Evolutionary conservation across 2,329 filamentous ascomycete species (phyloP).

Genomic region (Sarocladium strictum): DNA sequence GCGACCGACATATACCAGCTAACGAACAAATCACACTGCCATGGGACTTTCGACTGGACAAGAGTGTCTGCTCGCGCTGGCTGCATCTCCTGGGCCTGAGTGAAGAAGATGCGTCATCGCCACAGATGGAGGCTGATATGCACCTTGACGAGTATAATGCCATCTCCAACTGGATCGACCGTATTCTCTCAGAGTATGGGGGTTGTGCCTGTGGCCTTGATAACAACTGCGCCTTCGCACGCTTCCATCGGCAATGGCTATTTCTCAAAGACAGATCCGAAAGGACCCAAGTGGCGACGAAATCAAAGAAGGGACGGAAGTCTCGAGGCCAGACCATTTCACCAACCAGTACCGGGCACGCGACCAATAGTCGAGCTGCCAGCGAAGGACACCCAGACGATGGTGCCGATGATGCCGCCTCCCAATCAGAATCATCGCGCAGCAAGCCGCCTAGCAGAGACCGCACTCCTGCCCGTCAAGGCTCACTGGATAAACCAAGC

Average conservation of each 20-base stretch:
- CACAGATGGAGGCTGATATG: conserved; percentile 46
- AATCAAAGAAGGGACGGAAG: conserved; percentile 46
- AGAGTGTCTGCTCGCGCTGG: conserved; percentile 46
- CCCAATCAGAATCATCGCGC: conserved; percentile 42
- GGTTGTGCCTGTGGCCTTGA: conserved; percentile 70
- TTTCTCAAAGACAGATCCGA: conserved; percentile 36
- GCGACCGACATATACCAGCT: conserved; percentile 65
- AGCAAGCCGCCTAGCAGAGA: conserved; percentile 65
- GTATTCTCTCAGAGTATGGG: conserved; percentile 70
- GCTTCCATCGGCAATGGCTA: conserved; percentile 55
- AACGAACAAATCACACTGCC: conserved; percentile 58
- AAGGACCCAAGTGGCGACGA: conserved; percentile 22
- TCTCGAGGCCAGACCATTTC: conserved; percentile 50
- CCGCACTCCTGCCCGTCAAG: conserved; percentile 54
- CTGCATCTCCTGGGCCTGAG: conserved; percentile 54
- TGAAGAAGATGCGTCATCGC: conserved; percentile 46
- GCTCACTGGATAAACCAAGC: conserved; percentile 52
- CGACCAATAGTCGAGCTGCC: conserved; percentile 56
- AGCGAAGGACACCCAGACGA: conserved; percentile 58
- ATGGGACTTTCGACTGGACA: conserved; percentile 63
- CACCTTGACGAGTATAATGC: conserved; percentile 54
- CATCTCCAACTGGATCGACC: conserved; percentile 60
- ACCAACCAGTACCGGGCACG: conserved; percentile 55
- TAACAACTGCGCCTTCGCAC: conserved; percentile 56
- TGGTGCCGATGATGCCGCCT: conserved; percentile 42